Conservation (phyloP, 2,329 filamentous ascomycete genomes). For the Trichocomaceae sp. region DNA sequence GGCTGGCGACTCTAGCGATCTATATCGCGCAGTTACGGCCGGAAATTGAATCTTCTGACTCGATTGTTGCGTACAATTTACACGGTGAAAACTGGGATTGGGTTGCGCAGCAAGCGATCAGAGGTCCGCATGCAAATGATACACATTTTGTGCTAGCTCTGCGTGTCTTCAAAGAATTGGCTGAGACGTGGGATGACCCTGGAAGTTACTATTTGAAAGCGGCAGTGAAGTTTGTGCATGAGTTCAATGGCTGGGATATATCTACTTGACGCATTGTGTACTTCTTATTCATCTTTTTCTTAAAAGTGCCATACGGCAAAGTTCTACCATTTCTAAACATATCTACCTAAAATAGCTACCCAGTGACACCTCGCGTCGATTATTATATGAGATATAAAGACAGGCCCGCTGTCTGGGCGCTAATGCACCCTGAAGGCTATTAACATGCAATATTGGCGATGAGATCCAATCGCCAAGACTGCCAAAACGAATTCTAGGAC, state of each 20-base stretch:
- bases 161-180: slow-evolving; percentile 45
- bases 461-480: background rate
- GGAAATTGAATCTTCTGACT: slow-evolving; percentile 55
- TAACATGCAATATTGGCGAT: background rate
- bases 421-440: background rate
- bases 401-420: background rate
- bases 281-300: background rate
- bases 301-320: background rate
- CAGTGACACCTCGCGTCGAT: background rate
- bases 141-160: slow-evolving; percentile 81
- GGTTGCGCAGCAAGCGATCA: slow-evolving; percentile 64
- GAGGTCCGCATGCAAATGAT: slow-evolving; percentile 62
- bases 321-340: background rate
- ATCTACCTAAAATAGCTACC: background rate
- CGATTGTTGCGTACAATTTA: slow-evolving; percentile 55
- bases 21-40: slow-evolving; percentile 74
- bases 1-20: slow-evolving; percentile 70
- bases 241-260: slow-evolving; percentile 47
- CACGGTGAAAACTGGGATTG: slow-evolving; percentile 67
- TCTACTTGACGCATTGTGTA: too few species aligned
- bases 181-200: slow-evolving; percentile 38
- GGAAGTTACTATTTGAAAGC: slow-evolving; percentile 45
- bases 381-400: background rate
- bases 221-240: slow-evolving; percentile 43
- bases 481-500: background rate